Evolutionary conservation across 2,329 filamentous ascomycete species (phyloP).

Genomic region (Ceratocystis diversiconidia): DNA sequence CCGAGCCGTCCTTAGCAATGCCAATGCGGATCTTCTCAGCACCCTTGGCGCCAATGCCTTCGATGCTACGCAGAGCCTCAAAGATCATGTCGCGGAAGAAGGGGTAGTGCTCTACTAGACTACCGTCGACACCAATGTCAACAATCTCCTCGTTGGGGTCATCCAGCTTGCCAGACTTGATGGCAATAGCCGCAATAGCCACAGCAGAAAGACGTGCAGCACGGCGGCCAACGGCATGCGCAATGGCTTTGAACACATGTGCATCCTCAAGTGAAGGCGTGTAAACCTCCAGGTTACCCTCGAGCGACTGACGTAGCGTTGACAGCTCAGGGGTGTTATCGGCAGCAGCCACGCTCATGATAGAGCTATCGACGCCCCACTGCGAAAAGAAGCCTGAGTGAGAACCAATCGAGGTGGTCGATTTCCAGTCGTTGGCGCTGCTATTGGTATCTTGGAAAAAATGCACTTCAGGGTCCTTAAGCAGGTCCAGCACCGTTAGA

Average conservation of each 20-base stretch:
- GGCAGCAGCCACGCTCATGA: slow-evolving; percentile 74
- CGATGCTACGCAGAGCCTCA: slow-evolving; percentile 61
- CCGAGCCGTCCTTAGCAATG: slow-evolving; percentile 91
- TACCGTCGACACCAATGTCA: slow-evolving; percentile 90
- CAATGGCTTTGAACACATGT: slow-evolving; percentile 70
- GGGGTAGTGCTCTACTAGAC: slow-evolving; percentile 89
- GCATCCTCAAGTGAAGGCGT: slow-evolving; percentile 72
- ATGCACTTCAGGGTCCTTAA: slow-evolving; percentile 49
- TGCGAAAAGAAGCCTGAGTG: slow-evolving; percentile 56
- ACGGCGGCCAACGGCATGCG: slow-evolving; percentile 71
- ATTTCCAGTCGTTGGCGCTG: slow-evolving; percentile 52
- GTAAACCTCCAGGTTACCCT: slow-evolving; percentile 61
- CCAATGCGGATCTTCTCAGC: slow-evolving; percentile 84
- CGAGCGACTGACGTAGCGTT: slow-evolving; percentile 62
- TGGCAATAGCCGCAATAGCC: slow-evolving; percentile 69
- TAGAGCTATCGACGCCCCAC: slow-evolving; percentile 84
- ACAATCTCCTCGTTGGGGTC: slow-evolving; percentile 52
- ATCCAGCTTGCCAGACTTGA: slow-evolving; percentile 61
- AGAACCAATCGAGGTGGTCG: slow-evolving; percentile 53
- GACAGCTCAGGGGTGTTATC: slow-evolving; percentile 61
- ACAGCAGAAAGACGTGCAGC: slow-evolving; percentile 80
- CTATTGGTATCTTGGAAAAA: slow-evolving; percentile 68
- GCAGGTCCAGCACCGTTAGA: slow-evolving; percentile 56
- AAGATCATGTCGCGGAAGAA: slow-evolving; percentile 80
- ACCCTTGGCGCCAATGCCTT: slow-evolving; percentile 61